Base-by-base conservation (phyloP, 768 basidiomycete genomes). In the Kwoniella dendrophila region DNA sequence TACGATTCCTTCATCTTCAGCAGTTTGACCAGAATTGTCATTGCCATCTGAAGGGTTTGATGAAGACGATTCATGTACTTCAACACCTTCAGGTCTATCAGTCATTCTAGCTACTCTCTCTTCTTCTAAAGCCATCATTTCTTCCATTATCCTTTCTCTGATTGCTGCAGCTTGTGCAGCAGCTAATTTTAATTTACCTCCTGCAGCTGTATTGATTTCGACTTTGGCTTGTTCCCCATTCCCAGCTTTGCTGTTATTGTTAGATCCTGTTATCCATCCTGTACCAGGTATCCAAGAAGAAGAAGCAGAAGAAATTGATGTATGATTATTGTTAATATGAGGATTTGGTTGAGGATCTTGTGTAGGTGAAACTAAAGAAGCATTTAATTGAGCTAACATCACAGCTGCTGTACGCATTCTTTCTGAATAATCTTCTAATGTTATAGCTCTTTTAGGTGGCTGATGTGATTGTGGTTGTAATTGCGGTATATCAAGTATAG, bases 321-420 rank as follows among this genome's bases (percentile, higher is more conserved):
- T 22, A 16, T 53, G 14, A 3, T 16, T 30, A 18, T 51, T 29
- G 29, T 51, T 22, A 4, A n/a, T n/a, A 18, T 26, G 47, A 11
- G 12, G 22, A 6, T 26, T 18, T 16, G 16, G 22, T 7, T 27
- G 40, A 74, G 71, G 2, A 64, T 76, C 8, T 73, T 72, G 1
- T 51, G 67, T 20, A 53, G 72, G 56, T 0, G 76, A 71, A 3
- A 78, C 74, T 33, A 80, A 72, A 3, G 80, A 80, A 0, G 92
- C 88, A 71, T 93, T 96, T 49, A 99, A 84, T 79, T 99, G 96
- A 1, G 96, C 88, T 29, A 99, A 87, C 96, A 99, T 97, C 64
- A 98, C 88, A 10, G 96, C 96, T 10, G 96, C 96, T 10, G 93
- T 96, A 7, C 92, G 87, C 96, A 99, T 99, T 52, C 96, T 86